Evolutionary conservation across 148 eudicot species (phyloP).

Genomic region (Fagopyrum esculentum): DNA sequence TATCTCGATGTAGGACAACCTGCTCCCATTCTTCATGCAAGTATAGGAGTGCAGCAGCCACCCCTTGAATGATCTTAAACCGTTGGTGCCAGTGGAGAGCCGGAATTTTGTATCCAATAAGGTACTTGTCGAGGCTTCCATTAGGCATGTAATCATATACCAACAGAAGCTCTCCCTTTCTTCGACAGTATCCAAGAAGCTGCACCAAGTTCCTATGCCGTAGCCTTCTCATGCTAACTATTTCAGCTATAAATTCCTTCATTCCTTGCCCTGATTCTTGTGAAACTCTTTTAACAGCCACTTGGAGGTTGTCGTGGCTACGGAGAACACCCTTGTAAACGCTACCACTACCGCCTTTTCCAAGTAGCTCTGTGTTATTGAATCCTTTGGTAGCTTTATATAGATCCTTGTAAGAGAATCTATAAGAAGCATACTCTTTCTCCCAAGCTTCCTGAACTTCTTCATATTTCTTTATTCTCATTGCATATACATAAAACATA

Average conservation of each 20-base stretch:
- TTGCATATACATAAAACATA: not conserved
- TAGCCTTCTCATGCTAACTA: constrained; percentile 31
- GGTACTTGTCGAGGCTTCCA: constrained; percentile 38
- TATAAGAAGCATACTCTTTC: constrained; percentile 25
- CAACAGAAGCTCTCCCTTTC: constrained; percentile 23
- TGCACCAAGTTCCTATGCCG: constrained; percentile 38
- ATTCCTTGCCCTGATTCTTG: constrained; percentile 35
- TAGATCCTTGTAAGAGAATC: constrained; percentile 26
- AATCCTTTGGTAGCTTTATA: constrained; percentile 47
- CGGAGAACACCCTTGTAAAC: constrained; percentile 22
- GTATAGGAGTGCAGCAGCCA: constrained; percentile 38
- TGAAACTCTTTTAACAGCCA: constrained; percentile 34
- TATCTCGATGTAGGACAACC: constrained; percentile 38
- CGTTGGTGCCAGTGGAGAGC: constrained; percentile 26
- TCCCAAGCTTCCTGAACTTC: constrained; percentile 50
- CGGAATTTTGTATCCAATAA: constrained; percentile 13
- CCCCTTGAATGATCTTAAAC: constrained; percentile 25
- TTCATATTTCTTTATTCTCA: constrained; percentile 22
- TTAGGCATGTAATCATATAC: constrained; percentile 41
- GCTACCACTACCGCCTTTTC: constrained; percentile 32
- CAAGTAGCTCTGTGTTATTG: constrained; percentile 25
- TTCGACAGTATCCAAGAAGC: constrained; percentile 33
- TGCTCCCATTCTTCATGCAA: constrained; percentile 48
- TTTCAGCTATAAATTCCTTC: constrained; percentile 32
- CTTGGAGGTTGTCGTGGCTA: constrained; percentile 17